Evolutionary conservation across 768 basidiomycete species (phyloP), one percentile per base, ranked within the genome.

Genomic region (Tremella mesenterica): DNA sequence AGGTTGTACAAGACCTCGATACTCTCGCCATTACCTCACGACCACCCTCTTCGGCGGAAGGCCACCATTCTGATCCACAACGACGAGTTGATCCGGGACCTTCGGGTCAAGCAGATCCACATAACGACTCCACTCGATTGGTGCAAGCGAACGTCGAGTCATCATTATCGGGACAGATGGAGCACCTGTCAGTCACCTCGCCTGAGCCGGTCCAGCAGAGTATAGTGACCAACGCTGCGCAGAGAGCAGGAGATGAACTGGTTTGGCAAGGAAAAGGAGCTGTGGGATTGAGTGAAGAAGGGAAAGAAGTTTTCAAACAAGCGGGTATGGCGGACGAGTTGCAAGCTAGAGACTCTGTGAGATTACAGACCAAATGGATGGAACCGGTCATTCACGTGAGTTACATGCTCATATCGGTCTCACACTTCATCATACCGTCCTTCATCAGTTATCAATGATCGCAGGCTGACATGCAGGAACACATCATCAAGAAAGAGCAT

Each of bases 351-450:
- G 65, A 58, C 30, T 59, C 67, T 0, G 53, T 73, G 0, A 69
- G 71, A 34, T 58, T 73, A 14, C 41, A 57, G 5, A 64, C 69
- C 34, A 60, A 48, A 28, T 63, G 58, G 14, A 23, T 70, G 30
- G 60, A 67, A 48, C 71, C 71, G 3, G 69, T 73, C 18, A 57
- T 72, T 29, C 65, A 72, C 50, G 70, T 72, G 39, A 56, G 65
- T 56, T n/a, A 10, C 45, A 10, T 13, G 23, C 14, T 16, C 2
- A 16, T 1, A 50, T 21, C 44, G 10, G 9, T 20, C 46, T n/a
- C 3, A 25, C 18, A 25, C 21, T 12, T 36, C 18, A 18, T 18
- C 12, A 36, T 12, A 18, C 12, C 12, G 34, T 12, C 12, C 12
- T 18, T 36, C 34, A n/a, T 18, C 14, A 6, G n/a, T 20, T 16